These are phyloP conservation scores for Pyrenochaeta sp. DNA, from an alignment of 2,329 filamentous ascomycete species.

Conservation along the genomic window DNA sequence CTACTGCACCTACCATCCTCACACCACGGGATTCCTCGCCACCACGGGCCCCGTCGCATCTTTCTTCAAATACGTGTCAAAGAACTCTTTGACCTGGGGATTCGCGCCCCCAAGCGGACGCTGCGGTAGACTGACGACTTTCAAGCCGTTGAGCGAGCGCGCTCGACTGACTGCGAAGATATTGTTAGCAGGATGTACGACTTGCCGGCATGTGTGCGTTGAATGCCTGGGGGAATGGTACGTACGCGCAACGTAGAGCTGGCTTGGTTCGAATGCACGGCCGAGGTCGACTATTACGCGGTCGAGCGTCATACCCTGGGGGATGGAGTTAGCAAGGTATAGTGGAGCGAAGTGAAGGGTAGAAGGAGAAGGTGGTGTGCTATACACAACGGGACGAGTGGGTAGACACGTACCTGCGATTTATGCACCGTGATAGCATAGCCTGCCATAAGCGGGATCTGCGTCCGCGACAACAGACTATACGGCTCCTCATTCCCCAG, in stretches of 20 bases:
- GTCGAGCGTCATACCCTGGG: conserved; percentile 65
- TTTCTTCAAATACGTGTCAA: conserved; percentile 19
- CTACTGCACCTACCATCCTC: too few species aligned
- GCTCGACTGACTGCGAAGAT: conserved; percentile 65
- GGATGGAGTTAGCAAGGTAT: not conserved
- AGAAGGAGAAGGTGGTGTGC: not conserved
- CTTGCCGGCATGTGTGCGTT: too few species aligned
- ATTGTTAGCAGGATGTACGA: conserved; percentile 13
- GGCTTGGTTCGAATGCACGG: conserved; percentile 63
- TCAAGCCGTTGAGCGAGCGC: conserved; percentile 59
- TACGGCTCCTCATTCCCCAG: conserved; percentile 57
- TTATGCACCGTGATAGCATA: conserved; percentile 73
- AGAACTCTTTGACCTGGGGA: conserved; percentile 45
- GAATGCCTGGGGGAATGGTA: too few species aligned
- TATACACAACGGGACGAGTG: not conserved
- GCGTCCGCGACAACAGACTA: conserved; percentile 62
- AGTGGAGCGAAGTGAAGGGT: not conserved
- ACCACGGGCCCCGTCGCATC: too few species aligned
- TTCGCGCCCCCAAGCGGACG: conserved; percentile 34
- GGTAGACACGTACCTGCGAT: conserved; percentile 40
- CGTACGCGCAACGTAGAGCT: conserved; percentile 66
- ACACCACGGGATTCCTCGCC: not conserved
- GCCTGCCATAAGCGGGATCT: conserved; percentile 66
- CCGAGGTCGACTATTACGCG: conserved; percentile 63
- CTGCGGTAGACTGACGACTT: conserved; percentile 44